Conservation (phyloP, 345 rosid species). For the Brassica napus region DNA sequence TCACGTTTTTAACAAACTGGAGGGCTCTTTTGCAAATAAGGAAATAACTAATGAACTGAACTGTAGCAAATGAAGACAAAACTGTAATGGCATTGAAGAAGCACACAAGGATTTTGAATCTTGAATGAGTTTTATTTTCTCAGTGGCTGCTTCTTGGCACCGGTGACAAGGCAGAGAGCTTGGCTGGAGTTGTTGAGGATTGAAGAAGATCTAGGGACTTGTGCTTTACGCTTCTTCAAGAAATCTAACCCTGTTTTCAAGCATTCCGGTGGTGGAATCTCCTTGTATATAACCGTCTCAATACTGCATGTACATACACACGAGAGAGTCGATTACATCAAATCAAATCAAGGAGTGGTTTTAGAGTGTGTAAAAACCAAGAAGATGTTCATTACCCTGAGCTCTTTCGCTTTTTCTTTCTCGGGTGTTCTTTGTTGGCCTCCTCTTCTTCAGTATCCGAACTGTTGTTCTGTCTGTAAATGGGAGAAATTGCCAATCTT, state of each 20-base stretch:
- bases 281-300: conserved; percentile 67
- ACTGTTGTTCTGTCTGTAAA: conserved; percentile 59
- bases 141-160: conserved; percentile 27
- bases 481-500: background rate
- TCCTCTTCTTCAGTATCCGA: conserved; percentile 57
- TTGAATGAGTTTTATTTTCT: background rate
- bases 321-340: background rate
- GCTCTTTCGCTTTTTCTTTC: conserved; percentile 62
- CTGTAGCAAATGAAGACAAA: background rate
- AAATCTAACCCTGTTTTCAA: conserved; percentile 71
- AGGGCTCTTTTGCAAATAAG: background rate
- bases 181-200: conserved; percentile 72
- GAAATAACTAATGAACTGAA: too few relatives aligned
- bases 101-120: conserved; percentile 1
- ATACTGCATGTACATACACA: conserved; percentile 44
- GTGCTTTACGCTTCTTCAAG: conserved; percentile 76
- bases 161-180: conserved; percentile 77
- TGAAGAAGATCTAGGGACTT: conserved; percentile 69
- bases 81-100: conserved; percentile 8
- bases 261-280: conserved; percentile 72
- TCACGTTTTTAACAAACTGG: background rate
- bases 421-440: conserved; percentile 46
- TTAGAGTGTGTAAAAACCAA: too few relatives aligned
- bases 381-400: conserved; percentile 52
- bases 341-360: too few relatives aligned